phyloP scores from a whole-genome alignment of 768 basidiomycete genomes.

The Naganishia kalamii region DNA sequence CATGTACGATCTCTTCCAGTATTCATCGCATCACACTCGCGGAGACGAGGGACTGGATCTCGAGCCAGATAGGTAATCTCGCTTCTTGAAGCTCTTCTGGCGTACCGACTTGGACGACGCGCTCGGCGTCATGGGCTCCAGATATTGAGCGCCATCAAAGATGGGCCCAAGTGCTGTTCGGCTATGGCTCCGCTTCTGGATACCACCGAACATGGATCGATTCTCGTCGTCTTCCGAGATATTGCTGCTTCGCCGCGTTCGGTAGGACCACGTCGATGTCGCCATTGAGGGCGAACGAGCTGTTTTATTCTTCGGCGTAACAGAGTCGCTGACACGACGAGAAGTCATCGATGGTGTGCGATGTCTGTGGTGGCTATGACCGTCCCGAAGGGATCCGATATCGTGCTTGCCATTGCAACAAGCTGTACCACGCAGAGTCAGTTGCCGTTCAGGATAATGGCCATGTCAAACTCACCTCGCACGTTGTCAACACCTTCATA shows the following conservation, averaged over 20 bases:
- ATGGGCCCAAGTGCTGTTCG: slow-evolving; percentile 1
- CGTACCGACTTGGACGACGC: neutral
- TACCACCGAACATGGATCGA: neutral
- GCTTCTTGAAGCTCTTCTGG: neutral
- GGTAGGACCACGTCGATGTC: slow-evolving; percentile 4
- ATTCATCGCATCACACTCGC: neutral
- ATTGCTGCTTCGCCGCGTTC: slow-evolving; percentile 4
- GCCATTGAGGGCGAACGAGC: slow-evolving; percentile 4
- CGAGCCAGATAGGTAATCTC: neutral
- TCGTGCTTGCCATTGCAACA: slow-evolving; percentile 43
- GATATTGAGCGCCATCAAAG: neutral
- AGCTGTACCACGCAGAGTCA: slow-evolving; percentile 23
- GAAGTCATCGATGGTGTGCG: slow-evolving; percentile 1
- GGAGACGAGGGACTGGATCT: neutral
- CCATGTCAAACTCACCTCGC: slow-evolving; percentile 64
- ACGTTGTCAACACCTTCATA: slow-evolving; percentile 95
- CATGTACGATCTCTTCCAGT: too few species aligned
- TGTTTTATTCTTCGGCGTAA: slow-evolving; percentile 2
- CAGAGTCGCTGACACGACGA: neutral
- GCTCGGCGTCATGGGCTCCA: slow-evolving; percentile 6
- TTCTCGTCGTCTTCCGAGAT: slow-evolving; percentile 9
- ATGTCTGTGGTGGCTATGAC: slow-evolving; percentile 25
- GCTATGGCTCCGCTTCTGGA: slow-evolving; percentile 1
- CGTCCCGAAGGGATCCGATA: slow-evolving; percentile 35
- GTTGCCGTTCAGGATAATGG: neutral